Evolutionary conservation across 2,329 filamentous ascomycete genomes (phyloP).

Genomic region (Cladosporium halotolerans): DNA sequence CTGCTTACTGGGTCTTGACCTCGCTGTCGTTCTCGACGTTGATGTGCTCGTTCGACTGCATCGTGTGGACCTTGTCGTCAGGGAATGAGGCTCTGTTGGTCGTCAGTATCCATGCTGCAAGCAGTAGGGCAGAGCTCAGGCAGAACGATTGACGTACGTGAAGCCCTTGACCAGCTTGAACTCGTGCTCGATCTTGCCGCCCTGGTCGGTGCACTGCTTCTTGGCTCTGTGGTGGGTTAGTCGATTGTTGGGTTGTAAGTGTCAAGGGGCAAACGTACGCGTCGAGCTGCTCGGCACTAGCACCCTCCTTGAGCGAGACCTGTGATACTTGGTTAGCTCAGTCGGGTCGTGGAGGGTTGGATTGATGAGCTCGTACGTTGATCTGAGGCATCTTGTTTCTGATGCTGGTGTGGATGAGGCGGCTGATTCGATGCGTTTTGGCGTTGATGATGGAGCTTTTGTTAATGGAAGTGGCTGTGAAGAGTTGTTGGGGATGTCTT

Average conservation of each 20-base stretch:
- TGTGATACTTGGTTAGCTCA: slow-evolving; percentile 34
- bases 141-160: slow-evolving; percentile 56
- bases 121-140: no score
- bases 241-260: not conserved
- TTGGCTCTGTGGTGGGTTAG: slow-evolving; percentile 55
- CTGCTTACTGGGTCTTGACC: slow-evolving; percentile 61
- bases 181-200: slow-evolving; percentile 77
- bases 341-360: not conserved
- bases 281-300: slow-evolving; percentile 59
- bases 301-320: slow-evolving; percentile 73
- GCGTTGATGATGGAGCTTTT: not conserved
- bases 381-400: slow-evolving; percentile 22
- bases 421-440: slow-evolving; percentile 4
- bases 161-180: slow-evolving; percentile 89
- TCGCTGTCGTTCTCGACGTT: slow-evolving; percentile 70
- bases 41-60: slow-evolving; percentile 65
- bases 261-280: slow-evolving; percentile 45
- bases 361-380: slow-evolving; percentile 21
- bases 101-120: not conserved
- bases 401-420: slow-evolving; percentile 1
- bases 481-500: not conserved
- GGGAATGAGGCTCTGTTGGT: slow-evolving; percentile 64
- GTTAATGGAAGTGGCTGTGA: not conserved
- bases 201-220: slow-evolving; percentile 65
- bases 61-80: slow-evolving; percentile 57